Evolutionary conservation across 108 stramenopile species (phyloP).

Genomic region (Aurantiochytrium sp.): DNA sequence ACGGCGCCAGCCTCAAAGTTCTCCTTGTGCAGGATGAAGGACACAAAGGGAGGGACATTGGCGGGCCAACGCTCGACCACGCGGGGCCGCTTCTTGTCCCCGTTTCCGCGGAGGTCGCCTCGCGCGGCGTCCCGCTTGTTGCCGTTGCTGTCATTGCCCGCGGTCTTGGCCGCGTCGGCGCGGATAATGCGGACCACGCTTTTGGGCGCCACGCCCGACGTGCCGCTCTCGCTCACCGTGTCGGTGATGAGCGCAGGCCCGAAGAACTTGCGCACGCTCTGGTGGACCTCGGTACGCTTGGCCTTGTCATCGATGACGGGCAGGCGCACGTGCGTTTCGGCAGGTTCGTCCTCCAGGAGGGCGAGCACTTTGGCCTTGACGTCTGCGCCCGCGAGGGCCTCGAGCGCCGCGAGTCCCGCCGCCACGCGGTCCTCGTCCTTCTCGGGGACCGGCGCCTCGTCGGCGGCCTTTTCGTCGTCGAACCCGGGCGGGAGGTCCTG

Average conservation of each 20-base stretch:
- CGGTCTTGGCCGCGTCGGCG: constrained; percentile 34
- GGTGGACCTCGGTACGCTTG: not conserved
- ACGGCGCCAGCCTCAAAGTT: constrained; percentile 44
- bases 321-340: constrained; percentile 26
- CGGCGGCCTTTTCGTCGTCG: not conserved
- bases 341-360: constrained; percentile 14
- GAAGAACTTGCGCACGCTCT: not conserved
- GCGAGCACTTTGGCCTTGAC: too few relatives aligned
- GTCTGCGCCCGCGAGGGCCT: constrained; percentile 5
- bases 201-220: not conserved
- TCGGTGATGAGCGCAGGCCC: not conserved
- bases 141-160: not conserved
- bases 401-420: not conserved
- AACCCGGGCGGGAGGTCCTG: not conserved
- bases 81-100: constrained; percentile 32
- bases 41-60: constrained; percentile 39
- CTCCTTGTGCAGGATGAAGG: constrained; percentile 54
- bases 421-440: not conserved
- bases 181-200: constrained; percentile 35
- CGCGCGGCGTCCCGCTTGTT: not conserved
- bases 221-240: not conserved
- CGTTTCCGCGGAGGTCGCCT: not conserved
- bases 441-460: not conserved
- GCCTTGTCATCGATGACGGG: not conserved
- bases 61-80: constrained; percentile 44